phyloP scores from a whole-genome alignment of 139 green algal genomes.

The Chlorella sp. region DNA sequence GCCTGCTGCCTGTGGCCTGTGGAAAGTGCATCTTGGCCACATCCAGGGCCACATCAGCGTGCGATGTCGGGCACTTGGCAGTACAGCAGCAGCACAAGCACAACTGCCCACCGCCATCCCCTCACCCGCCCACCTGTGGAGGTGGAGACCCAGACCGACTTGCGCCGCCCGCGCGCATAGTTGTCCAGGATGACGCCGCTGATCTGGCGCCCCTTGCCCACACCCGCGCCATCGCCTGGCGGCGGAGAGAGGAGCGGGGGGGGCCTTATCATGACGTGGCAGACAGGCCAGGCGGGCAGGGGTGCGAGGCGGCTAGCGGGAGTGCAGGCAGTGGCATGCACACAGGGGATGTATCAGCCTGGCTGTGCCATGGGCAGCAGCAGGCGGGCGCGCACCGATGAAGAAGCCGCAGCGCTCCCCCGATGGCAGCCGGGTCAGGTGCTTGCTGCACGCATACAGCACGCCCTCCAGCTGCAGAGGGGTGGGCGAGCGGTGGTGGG shows the following conservation, averaged over 20 bases:
- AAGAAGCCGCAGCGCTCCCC: constrained; percentile 64
- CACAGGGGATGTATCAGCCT: neutral
- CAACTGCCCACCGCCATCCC: too few species aligned
- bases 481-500: too few species aligned
- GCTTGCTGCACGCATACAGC: constrained; percentile 81
- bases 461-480: constrained; percentile 90
- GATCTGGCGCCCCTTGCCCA: constrained; percentile 88
- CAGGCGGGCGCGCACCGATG: constrained; percentile 40
- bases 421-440: constrained; percentile 76
- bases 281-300: neutral
- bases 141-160: constrained; percentile 78
- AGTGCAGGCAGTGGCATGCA: neutral
- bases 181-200: constrained; percentile 86
- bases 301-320: neutral
- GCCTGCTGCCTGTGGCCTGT: too few species aligned
- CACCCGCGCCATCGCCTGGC: constrained; percentile 79
- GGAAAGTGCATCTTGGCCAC: too few species aligned
- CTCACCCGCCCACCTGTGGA: constrained; percentile 23
- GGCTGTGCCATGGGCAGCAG: neutral
- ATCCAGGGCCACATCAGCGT: too few species aligned
- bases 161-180: constrained; percentile 72
- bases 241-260: neutral
- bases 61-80: too few species aligned
- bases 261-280: neutral
- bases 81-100: too few species aligned